A percentile compares a stretch with the other conserved stretches of the same genome.
Evolutionary conservation across 1,284 basidiomycete species (phyloP).

Genomic region (Golubevia pallescens): DNA sequence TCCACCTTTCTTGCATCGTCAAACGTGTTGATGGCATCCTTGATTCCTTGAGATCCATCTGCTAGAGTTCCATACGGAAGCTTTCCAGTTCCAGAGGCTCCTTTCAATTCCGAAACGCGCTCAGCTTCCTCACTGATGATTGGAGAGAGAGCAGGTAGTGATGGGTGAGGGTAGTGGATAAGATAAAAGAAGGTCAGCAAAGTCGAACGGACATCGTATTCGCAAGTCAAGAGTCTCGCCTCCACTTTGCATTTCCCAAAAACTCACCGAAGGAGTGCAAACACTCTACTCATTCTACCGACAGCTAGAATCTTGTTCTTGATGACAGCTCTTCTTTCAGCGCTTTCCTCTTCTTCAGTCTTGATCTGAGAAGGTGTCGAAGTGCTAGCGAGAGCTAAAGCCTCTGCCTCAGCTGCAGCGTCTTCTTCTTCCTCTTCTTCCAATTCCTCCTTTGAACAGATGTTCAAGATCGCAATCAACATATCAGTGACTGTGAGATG

Average conservation of each 20-base stretch:
- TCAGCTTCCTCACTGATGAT: constrained; percentile 60
- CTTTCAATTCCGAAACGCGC: constrained; percentile 61
- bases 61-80: constrained; percentile 58
- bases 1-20: constrained; percentile 62
- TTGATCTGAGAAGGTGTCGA: not conserved
- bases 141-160: not conserved
- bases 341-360: constrained; percentile 29
- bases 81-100: constrained; percentile 44
- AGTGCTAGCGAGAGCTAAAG: not conserved
- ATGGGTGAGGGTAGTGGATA: not conserved
- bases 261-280: constrained; percentile 46
- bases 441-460: constrained; percentile 63
- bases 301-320: constrained; percentile 64
- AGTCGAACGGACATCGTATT: not conserved
- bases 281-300: constrained; percentile 61
- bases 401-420: constrained; percentile 12
- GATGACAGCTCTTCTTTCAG: constrained; percentile 53
- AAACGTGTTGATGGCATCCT: constrained; percentile 54
- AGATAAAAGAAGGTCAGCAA: not conserved
- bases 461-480: constrained; percentile 62
- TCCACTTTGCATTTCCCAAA: not conserved
- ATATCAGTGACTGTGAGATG: constrained; percentile 49
- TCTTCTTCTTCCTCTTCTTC: constrained; percentile 64
- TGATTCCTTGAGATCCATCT: constrained; percentile 58
- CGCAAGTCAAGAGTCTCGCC: too few species aligned